Base-by-base conservation (phyloP, 73 alveolate genomes). In the Stentor coeruleus region DNA sequence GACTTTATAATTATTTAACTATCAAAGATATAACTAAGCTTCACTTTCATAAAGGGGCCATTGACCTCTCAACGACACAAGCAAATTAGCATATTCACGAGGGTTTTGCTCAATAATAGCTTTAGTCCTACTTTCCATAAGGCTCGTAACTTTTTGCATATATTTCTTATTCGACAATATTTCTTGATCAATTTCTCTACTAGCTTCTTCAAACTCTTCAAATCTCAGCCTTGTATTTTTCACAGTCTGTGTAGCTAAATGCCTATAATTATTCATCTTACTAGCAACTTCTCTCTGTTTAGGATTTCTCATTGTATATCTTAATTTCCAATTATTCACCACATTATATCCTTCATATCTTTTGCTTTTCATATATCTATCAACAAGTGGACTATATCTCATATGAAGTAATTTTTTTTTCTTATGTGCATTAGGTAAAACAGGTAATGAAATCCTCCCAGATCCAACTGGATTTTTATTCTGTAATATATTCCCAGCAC, bases 401-500 rank as follows among this genome's bases (percentile, higher is more conserved):
- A 88, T 88, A 55, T 85, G 94, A 35, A 85, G 82, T 35, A 33
- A 41, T 33, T 42, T 73, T 3, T 74, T 59, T 81, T 77, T 49
- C 2, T 66, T 57, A 35, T 36, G 74, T 59, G 49, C 49, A 2
- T 75, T 75, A 77, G 91, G 89, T 0, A 88, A 40, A 2, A 89
- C 35, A 28, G 88, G 38, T 35, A 58, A 73, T 20, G 76, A 58
- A 11, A 79, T 66, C 30, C 88, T 87, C 76, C 85, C 84, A 40
- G 76, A 38, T 74, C 87, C 88, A 26, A 36, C 72, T n/a, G n/a
- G n/a, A n/a, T n/a, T n/a, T 57, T 84, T 84, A 49, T 88, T 89
- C 72, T 77, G 84, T 0, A 93, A 88, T 31, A 93, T 90, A 59
- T 91, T 91, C 39, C 97, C 95, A 41, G 90, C 85, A 41, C 98